phyloP scores from a whole-genome alignment of 2,329 filamentous ascomycete species.

The Fusarium circinatum region DNA sequence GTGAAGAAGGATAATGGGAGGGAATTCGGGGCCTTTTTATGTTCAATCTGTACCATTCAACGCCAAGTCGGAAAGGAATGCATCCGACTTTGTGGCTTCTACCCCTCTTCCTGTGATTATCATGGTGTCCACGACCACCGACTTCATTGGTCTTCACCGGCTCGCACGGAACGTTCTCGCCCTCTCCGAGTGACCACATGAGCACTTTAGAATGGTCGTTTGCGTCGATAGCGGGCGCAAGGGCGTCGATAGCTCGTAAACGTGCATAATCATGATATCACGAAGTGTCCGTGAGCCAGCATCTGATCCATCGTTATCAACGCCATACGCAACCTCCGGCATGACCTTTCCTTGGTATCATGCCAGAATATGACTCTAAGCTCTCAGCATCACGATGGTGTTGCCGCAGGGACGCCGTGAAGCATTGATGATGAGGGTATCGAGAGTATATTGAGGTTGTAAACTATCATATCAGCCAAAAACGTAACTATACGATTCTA shows the following conservation, averaged over 20 bases:
- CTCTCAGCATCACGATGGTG: neutral
- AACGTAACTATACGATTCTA: accelerated
- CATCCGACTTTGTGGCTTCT: too few relatives aligned
- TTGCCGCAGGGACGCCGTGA: neutral
- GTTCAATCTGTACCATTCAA: too few relatives aligned
- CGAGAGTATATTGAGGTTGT: neutral
- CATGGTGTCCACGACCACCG: neutral
- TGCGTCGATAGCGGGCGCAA: neutral
- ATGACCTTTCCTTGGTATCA: neutral
- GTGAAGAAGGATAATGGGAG: too few relatives aligned
- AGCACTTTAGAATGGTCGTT: neutral
- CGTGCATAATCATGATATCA: neutral
- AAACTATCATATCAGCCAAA: too few relatives aligned
- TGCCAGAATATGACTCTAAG: neutral
- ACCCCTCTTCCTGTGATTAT: too few relatives aligned
- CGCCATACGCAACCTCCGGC: neutral
- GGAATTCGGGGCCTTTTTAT: too few relatives aligned
- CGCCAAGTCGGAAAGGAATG: too few relatives aligned
- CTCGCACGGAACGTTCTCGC: neutral
- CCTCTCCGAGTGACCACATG: neutral
- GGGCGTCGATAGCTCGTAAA: neutral
- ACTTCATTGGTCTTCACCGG: neutral
- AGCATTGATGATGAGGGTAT: neutral
- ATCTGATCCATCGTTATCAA: neutral
- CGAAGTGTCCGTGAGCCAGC: neutral